phyloP scores from a whole-genome alignment of 129 eudicot genomes.

The Silybum marianum region DNA sequence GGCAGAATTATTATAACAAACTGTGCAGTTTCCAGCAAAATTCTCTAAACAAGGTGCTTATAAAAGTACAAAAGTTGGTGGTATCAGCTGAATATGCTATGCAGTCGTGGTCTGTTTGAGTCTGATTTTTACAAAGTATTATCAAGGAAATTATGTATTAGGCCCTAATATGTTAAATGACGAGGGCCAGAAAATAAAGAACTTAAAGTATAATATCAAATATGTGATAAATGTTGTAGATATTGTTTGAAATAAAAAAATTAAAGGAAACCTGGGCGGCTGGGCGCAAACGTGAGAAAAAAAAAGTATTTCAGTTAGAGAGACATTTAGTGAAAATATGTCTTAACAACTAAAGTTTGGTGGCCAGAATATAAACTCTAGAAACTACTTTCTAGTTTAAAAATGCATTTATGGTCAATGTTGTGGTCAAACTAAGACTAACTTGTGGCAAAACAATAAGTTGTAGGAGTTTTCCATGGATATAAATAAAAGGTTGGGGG shows the following conservation, averaged over 20 bases:
- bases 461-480: background rate
- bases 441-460: background rate
- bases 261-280: background rate
- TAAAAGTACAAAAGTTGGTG: background rate
- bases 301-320: background rate
- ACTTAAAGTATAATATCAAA: background rate
- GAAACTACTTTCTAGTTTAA: background rate
- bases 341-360: background rate
- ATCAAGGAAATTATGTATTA: background rate
- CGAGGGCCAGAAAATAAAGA: background rate
- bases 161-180: background rate
- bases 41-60: background rate
- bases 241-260: too few relatives aligned
- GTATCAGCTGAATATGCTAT: background rate
- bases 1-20: background rate
- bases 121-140: background rate
- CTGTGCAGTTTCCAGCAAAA: background rate
- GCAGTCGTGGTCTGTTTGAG: background rate
- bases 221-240: background rate
- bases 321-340: background rate
- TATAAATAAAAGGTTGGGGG: background rate
- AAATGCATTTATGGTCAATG: background rate
- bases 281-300: background rate
- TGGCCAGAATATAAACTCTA: background rate
- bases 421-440: background rate